A percentile compares a stretch with the other conserved stretches of the same genome.
Conservation (phyloP, 108 stramenopile species). For the Bacterosira constricta region DNA sequence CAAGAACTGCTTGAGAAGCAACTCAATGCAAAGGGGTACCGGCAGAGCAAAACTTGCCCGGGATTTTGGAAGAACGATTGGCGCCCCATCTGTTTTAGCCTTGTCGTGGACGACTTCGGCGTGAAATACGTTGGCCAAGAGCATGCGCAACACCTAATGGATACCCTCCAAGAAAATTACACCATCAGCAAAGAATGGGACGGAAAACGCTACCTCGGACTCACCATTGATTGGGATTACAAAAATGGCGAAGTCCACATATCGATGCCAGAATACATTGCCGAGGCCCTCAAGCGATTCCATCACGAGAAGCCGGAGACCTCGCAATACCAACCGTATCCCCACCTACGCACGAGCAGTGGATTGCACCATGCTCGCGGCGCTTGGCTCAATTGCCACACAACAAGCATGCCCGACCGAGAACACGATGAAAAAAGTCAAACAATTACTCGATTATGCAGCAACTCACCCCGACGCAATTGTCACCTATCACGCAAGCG, state of each 20-base stretch:
- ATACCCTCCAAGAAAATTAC: background rate
- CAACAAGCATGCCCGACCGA: no score
- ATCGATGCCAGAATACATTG: background rate
- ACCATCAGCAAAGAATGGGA: background rate
- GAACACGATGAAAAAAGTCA: no score
- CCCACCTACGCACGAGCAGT: no score
- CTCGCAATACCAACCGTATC: no score
- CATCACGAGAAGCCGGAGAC: no score
- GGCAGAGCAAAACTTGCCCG: background rate
- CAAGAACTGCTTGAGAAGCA: no score
- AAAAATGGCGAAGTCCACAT: background rate
- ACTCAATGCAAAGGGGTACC: background rate
- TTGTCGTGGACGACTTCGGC: background rate
- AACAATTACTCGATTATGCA: no score
- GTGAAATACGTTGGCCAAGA: background rate
- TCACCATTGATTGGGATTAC: background rate
- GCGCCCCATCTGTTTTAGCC: background rate
- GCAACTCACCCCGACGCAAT: no score
- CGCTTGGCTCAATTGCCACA: no score
- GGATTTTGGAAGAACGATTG: background rate
- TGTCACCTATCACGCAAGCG: no score
- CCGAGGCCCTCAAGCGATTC: background rate
- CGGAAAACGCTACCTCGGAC: background rate
- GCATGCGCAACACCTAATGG: background rate
- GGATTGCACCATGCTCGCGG: no score